Evolutionary conservation across 352 stramenopile genomes (phyloP), one percentile per base, ranked within the genome.

Genomic region (Pythium brassicae): DNA sequence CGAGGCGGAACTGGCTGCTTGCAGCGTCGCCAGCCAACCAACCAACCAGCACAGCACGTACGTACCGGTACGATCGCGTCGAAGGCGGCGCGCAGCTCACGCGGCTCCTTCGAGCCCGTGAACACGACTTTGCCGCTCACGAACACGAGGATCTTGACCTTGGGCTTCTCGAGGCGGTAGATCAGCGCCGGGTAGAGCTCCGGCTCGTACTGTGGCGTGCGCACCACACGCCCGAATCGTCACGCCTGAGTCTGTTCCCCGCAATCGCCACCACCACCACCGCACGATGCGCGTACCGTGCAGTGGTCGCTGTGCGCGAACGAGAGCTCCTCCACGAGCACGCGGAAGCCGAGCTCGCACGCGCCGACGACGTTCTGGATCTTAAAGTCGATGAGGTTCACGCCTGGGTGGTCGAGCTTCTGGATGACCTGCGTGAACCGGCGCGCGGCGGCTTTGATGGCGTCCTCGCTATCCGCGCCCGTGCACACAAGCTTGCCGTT

Each of bases 131-230:
- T 99, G 4, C 97, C 97, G 54, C 89, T 94, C 22, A 99, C 97
- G 75, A 99, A 99, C 53, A 99, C 98, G 22, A 99, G 75, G n/a
- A 99, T 82, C 50, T 99, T 98, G 14, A 99, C 92, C 54, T 97
- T 92, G 25, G 97, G 96, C 50, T 95, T 87, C 19, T 96, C 80
- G 60, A 99, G 84, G 15, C 97, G 86, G 74, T 99, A 99, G 72
- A 99, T 98, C 19, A 99, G 72, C 42, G 97, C 97, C 14, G 97
- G 97, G 65, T 99, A 99, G 34, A 99, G 68, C 69, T 99, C 97
- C 5, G 97, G 97, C 69, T 99, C 97, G 64, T 99, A 99, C 64
- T 95, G 22, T 2, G 68, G 19, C 57, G 0, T 34, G 26, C 50
- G 3, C 12, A 25, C 34, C 32, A 37, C 32, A 37, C 32, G 14